Evolutionary conservation across 2,329 filamentous ascomycete species (phyloP), one percentile per base, ranked within the genome.

Genomic region (Neofusicoccum sp.): DNA sequence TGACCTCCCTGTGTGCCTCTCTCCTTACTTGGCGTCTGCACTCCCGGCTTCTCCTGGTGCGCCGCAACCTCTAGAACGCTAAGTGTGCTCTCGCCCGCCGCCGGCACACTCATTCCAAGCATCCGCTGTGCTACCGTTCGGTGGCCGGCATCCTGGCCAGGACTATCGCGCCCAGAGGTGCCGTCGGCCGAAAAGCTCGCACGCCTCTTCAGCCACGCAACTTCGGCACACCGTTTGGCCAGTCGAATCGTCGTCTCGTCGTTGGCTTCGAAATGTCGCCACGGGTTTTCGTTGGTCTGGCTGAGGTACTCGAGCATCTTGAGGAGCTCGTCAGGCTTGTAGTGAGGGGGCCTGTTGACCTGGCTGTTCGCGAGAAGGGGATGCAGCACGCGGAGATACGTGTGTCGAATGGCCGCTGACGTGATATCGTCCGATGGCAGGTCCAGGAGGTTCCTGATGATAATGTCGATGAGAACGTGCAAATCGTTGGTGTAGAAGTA

Each of bases 401-500:
- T 99, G 73, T 99, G 95, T 38, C 93, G 86, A 61, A 99, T 79
- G 2, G 85, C 73, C 33, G 71, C 73, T 2, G 73, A 70, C 26
- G 75, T 73, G 28, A 72, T 67, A 9, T 80, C 86, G 71, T 96
- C 93, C 69, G 93, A 89, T 0, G 96, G 95, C 7, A 99, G 81
- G 72, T 99, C 95, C 69, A 98, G 86, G n/a, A 99, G 81, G 70
- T 99, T 99, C 44, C 95, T 90, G 63, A 99, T 91, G 62, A 99
- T 92, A 65, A 99, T 95, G 71, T 99, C 95, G 48, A 98, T 83
- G 14, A 99, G 84, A 4, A 99, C 95, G 62, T 91, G 90, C 31
- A 99, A 82, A 70, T 99, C 95, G 72, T 99, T 99, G 30, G 92
- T 97, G 75, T 98, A 99, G 72, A 99, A 99, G 76, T 98, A 99